Base-by-base conservation (phyloP, 2,329 filamentous ascomycete species). In the Chaetomiaceae sp. region DNA sequence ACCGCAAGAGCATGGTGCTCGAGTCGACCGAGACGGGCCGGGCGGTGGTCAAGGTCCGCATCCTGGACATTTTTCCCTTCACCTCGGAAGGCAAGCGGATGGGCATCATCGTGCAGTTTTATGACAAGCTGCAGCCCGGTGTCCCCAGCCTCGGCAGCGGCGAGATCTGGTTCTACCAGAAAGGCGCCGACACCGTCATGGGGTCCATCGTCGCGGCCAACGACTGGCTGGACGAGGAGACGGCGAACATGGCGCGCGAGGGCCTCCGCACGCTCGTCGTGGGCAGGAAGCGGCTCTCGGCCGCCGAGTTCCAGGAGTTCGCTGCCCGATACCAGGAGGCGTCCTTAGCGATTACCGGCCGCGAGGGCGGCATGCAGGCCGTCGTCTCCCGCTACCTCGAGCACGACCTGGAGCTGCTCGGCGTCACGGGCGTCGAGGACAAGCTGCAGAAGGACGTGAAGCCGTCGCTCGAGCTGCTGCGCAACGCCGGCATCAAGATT, bases 211-310 rank as follows among this genome's bases (percentile, higher is more conserved):
- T 98, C 29, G 88, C 86, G 7, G 81, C 90, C 15, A 98, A 97
- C 61, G 93, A 98, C 69, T 98, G 93, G 94, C 80, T 98, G 0
- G 93, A 98, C 56, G 93, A 98, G 65, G 93, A 98, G 65, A 97
- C 93, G 0, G 88, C 88, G n/a, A 98, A 98, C 64, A 98, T 98
- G 94, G 94, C 94, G 6, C 83, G 93, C 38, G 94, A 98, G 72
- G 93, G 93, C 32, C 72, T 98, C 40, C 84, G 93, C 48, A 98
- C 93, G 1, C 75, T 98, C 6, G 93, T 98, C 6, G 86, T 98
- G 20, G 94, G 93, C n/a, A 81, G 94, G 38, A 95, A 93, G 65
- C 84, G 81, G 57, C 73, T 98, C 6, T 91, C 88, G 0, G 58
- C 72, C 6, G 77, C 84, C 56, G 85, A 90, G 57, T 97, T 96